Base-by-base conservation (phyloP, 176 grass and related monocot genomes). In the Oryza coarctata region DNA sequence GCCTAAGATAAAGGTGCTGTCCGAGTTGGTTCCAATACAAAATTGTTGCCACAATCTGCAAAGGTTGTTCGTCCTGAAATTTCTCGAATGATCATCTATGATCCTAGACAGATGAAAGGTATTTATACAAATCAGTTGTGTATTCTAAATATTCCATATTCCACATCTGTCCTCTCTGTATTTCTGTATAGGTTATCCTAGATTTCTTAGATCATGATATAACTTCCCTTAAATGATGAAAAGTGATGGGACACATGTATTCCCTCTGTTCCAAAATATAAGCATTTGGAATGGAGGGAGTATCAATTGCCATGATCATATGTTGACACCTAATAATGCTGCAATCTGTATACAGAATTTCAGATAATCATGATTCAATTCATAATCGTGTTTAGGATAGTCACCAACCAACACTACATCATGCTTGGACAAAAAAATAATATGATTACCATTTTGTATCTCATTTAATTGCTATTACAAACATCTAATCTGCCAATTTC, bases 21-120 rank as follows among this genome's bases (percentile, higher is more conserved):
- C 86, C 86, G 81, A 77, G 32, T 76, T 81, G 71, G 71, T 79
- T 70, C 79, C 60, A 93, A 83, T 71, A 67, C 63, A 25, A 89
- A 84, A 70, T 72, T 76, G 31, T 36, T 73, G 39, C 73, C 86
- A 7, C 82, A 66, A 63, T 88, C 90, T 90, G 65, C 76, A 70
- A 93, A 91, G 80, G 33, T 93, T 82, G 75, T 91, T 74, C 87
- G 74, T 88, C 95, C 95, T 36, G 95, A 98, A 86, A 89, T 63
- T 86, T 95, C 95, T 62, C 84, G 85, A 75, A 98, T 98, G 95
- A 69, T 95, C 61, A 86, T 98, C 52, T 98, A 98, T 86, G 92
- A 98, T 71, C 95, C 95, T 77, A 88, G 90, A 86, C 92, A 95
- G 75, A 86, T 88, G 47, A 89, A 93, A 93, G 92, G 95, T 98